Conservation (phyloP, 352 stramenopile genomes). For the Phytophthora citricola region DNA sequence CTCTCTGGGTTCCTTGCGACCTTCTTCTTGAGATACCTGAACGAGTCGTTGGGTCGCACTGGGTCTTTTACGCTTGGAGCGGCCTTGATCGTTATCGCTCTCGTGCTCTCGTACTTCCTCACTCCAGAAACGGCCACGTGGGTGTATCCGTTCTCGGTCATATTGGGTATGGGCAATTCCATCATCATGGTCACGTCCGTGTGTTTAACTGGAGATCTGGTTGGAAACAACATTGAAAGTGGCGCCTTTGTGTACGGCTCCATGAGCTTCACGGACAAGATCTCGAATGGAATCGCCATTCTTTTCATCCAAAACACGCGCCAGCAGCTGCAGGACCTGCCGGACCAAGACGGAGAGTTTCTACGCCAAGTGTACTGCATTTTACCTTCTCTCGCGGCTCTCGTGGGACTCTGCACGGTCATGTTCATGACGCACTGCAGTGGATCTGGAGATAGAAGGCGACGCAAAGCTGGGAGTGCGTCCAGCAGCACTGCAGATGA, state of each 20-base stretch:
- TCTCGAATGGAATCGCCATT: slow-evolving; percentile 85
- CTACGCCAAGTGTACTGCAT: slow-evolving; percentile 80
- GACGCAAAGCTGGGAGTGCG: slow-evolving; percentile 26
- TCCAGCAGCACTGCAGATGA: slow-evolving; percentile 38
- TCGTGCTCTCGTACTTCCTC: slow-evolving; percentile 65
- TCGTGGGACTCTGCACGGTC: slow-evolving; percentile 67
- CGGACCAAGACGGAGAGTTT: slow-evolving; percentile 68
- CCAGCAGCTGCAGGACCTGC: slow-evolving; percentile 67
- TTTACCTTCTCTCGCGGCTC: slow-evolving; percentile 62
- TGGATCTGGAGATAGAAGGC: slow-evolving; percentile 33
- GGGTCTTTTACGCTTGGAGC: slow-evolving; percentile 75
- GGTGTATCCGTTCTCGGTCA: slow-evolving; percentile 75
- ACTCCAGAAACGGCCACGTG: slow-evolving; percentile 64
- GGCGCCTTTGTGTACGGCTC: slow-evolving; percentile 88
- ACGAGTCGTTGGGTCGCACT: slow-evolving; percentile 70
- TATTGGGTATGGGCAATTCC: slow-evolving; percentile 86
- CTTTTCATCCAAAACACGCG: slow-evolving; percentile 85
- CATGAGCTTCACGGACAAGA: slow-evolving; percentile 91
- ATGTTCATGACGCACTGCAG: slow-evolving; percentile 82
- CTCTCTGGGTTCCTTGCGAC: slow-evolving; percentile 83
- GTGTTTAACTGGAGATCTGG: slow-evolving; percentile 81
- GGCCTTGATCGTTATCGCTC: slow-evolving; percentile 56
- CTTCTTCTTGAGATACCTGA: slow-evolving; percentile 79
- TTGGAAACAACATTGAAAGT: slow-evolving; percentile 84
- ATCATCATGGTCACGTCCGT: slow-evolving; percentile 91